Evolutionary conservation across 768 basidiomycete genomes (phyloP).

Genomic region (Suillus fuscotomentosus): DNA sequence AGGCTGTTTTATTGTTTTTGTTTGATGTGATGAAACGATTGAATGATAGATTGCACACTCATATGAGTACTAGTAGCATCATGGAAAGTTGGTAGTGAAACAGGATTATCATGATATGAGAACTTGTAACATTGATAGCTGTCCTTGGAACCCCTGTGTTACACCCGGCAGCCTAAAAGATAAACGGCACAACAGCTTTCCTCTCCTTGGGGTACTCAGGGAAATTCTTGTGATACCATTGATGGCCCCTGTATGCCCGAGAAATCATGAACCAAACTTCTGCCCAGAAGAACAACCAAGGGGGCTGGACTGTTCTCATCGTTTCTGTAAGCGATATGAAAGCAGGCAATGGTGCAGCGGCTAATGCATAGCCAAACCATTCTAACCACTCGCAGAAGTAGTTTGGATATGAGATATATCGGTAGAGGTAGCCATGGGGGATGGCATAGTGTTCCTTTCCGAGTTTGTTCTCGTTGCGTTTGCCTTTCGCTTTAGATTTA

Average conservation of each 20-base stretch:
- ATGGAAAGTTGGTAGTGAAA: not conserved
- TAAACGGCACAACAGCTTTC: conserved; percentile 76
- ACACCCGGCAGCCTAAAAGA: conserved; percentile 43
- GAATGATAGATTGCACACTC: not conserved
- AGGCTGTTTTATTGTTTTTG: no score
- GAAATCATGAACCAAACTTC: conserved; percentile 82
- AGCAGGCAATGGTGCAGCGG: conserved; percentile 53
- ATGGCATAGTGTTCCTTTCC: conserved; percentile 66
- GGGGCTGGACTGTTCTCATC: conserved; percentile 53
- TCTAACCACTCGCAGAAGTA: conserved; percentile 96
- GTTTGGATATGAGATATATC: conserved; percentile 85
- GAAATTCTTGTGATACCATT: conserved; percentile 83
- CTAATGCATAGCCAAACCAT: conserved; percentile 86
- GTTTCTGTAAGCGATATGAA: conserved; percentile 36
- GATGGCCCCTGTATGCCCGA: conserved; percentile 76
- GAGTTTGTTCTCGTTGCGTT: conserved; percentile 22
- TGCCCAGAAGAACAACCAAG: conserved; percentile 74
- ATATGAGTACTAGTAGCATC: not conserved
- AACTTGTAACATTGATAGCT: not conserved
- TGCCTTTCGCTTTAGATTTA: conserved; percentile 44
- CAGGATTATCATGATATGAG: not conserved
- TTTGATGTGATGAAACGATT: not conserved
- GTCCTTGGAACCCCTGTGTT: not conserved
- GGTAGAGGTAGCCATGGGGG: conserved; percentile 76
- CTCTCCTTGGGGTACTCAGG: conserved; percentile 78